Conservation (phyloP, 2,329 filamentous ascomycete species). For the Corinectria fuckeliana region DNA sequence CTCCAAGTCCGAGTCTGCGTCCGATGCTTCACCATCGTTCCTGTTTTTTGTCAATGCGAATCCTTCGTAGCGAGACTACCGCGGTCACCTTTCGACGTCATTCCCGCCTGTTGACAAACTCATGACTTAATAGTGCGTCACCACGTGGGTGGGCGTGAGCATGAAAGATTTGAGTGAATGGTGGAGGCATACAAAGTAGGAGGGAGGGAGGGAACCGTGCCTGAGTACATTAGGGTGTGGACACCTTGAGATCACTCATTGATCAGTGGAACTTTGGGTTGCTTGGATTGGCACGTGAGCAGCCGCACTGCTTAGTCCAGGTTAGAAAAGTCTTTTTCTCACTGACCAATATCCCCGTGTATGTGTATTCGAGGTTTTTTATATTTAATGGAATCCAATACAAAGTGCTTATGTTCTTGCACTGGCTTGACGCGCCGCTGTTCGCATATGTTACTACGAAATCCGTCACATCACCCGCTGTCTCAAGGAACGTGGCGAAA, state of each 20-base stretch:
- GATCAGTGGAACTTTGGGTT: neutral
- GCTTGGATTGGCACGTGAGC: neutral
- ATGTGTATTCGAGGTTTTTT: conserved; percentile 7
- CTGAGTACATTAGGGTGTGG: neutral
- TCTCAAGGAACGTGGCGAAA: conserved; percentile 12
- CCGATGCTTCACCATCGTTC: conserved; percentile 42
- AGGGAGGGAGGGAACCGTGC: neutral
- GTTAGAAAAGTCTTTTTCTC: neutral
- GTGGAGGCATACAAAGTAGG: neutral
- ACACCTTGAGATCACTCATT: neutral
- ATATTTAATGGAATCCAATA: conserved; percentile 23
- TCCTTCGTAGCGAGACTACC: neutral
- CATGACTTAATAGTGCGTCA: neutral
- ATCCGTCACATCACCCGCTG: conserved; percentile 3
- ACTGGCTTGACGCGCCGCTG: conserved; percentile 2
- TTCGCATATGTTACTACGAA: conserved; percentile 14
- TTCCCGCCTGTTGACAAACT: neutral
- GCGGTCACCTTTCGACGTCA: neutral
- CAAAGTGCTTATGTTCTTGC: neutral
- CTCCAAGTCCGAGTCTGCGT: conserved; percentile 53
- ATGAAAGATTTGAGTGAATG: neutral
- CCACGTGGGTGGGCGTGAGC: neutral
- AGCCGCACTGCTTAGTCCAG: neutral
- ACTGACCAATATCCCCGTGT: neutral
- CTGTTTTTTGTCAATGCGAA: conserved; percentile 20